A percentile compares a stretch with the other conserved stretches of the same genome.
These are phyloP conservation scores for Coemansia furcata DNA, from an alignment of 192 early-diverging fungal genomes.

Conservation along the genomic window DNA sequence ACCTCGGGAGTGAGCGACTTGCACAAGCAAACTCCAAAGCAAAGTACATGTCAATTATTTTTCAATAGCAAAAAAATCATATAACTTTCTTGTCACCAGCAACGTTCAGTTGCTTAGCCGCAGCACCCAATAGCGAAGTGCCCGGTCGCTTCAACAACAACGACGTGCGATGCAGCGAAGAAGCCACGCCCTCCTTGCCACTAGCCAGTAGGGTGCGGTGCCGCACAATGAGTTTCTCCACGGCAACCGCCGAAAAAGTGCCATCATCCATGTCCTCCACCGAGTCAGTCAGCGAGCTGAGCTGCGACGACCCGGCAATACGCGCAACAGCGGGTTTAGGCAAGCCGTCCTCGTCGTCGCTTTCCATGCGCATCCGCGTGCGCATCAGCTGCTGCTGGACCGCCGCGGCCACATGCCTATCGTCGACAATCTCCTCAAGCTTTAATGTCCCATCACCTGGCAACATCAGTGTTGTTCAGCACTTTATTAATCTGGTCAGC, in stretches of 20 bases:
- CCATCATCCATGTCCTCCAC: conserved; percentile 11
- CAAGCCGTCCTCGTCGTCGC: conserved; percentile 10
- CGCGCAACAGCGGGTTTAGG: neutral
- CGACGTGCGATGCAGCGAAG: conserved; percentile 1
- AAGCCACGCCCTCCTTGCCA: neutral
- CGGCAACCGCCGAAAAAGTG: conserved; percentile 24
- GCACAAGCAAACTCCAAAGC: no score
- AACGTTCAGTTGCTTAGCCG: neutral
- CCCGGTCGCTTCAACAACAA: conserved; percentile 34
- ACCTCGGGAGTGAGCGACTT: no score
- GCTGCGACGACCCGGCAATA: conserved; percentile 5
- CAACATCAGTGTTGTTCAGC: neutral
- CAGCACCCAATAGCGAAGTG: neutral
- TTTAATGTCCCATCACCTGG: conserved; percentile 14
- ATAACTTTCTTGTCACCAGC: neutral
- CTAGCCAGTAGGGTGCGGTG: conserved; percentile 15
- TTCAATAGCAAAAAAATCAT: neutral
- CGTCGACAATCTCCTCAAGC: conserved; percentile 37
- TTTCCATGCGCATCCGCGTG: conserved; percentile 11
- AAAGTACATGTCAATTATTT: neutral
- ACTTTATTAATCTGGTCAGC: no score
- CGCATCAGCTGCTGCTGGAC: conserved; percentile 27
- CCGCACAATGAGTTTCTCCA: conserved; percentile 45
- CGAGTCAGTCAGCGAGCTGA: neutral
- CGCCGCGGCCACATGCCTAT: conserved; percentile 9